Percentiles rank a stretch among this genome's conserved stretches.
Conservation (phyloP, 2,329 filamentous ascomycete genomes). For the Fusarium heterosporum region DNA sequence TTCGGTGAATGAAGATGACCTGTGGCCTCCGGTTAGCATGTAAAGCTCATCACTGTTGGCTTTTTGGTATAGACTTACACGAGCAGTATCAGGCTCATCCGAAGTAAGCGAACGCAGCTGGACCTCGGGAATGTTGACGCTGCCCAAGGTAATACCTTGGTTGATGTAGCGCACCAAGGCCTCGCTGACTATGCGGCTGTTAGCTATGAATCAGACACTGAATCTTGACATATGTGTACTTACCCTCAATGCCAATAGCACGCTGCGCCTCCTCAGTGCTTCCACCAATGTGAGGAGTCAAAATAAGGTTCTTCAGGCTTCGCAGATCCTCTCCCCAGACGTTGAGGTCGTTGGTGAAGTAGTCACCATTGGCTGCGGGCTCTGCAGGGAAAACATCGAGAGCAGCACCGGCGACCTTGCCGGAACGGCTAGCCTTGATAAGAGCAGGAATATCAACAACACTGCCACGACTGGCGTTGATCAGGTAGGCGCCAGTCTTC, state of each 20-base stretch:
- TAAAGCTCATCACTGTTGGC: background rate
- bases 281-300: slow-evolving; percentile 96
- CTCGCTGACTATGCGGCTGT: slow-evolving; percentile 71
- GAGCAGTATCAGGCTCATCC: slow-evolving; percentile 88
- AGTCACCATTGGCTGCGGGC: slow-evolving; percentile 92
- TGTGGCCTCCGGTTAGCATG: slow-evolving; percentile 48
- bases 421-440: slow-evolving; percentile 85
- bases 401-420: slow-evolving; percentile 93
- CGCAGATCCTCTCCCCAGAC: slow-evolving; percentile 87
- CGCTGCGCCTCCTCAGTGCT: slow-evolving; percentile 98
- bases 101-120: slow-evolving; percentile 88
- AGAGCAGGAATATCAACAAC: slow-evolving; percentile 95
- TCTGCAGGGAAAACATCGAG: slow-evolving; percentile 96
- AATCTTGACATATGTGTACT: slow-evolving; percentile 17
- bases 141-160: slow-evolving; percentile 88
- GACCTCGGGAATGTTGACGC: slow-evolving; percentile 97
- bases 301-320: slow-evolving; percentile 88
- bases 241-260: slow-evolving; percentile 90
- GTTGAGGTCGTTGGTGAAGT: slow-evolving; percentile 89
- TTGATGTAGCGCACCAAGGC: slow-evolving; percentile 95
- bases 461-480: slow-evolving; percentile 94
- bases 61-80: slow-evolving; percentile 60
- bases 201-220: slow-evolving; percentile 1
- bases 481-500: slow-evolving; percentile 92
- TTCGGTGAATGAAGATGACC: slow-evolving; percentile 96